Evolutionary conservation across 2,329 filamentous ascomycete genomes (phyloP).

Genomic region (Furcasterigmium sp.): DNA sequence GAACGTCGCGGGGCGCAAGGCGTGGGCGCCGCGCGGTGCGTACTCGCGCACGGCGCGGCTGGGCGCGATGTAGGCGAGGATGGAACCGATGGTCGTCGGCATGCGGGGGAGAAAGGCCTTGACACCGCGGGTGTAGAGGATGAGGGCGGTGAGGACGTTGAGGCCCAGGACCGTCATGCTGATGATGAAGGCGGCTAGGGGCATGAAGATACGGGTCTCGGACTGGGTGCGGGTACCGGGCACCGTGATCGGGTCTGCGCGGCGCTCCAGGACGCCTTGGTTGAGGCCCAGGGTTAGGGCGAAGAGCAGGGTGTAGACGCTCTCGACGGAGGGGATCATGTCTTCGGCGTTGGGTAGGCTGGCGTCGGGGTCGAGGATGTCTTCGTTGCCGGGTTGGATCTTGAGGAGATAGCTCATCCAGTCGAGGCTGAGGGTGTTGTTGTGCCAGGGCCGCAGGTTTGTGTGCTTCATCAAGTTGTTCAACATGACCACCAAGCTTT

Average conservation of each 20-base stretch:
- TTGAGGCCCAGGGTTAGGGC: slow-evolving; percentile 33
- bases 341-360: slow-evolving; percentile 13
- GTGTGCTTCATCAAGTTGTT: slow-evolving; percentile 6
- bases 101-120: slow-evolving; percentile 41
- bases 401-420: slow-evolving; percentile 43
- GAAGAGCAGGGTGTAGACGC: slow-evolving; percentile 19
- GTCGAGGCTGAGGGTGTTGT: slow-evolving; percentile 34
- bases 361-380: slow-evolving; percentile 23
- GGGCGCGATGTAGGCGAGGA: slow-evolving; percentile 41
- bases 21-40: neutral
- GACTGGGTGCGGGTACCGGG: slow-evolving; percentile 11
- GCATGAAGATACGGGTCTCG: slow-evolving; percentile 43
- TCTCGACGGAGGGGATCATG: slow-evolving; percentile 12
- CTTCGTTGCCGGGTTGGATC: slow-evolving; percentile 17
- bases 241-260: neutral
- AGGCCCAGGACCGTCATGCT: slow-evolving; percentile 33
- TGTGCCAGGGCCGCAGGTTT: slow-evolving; percentile 34
- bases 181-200: slow-evolving; percentile 37
- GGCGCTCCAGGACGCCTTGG: slow-evolving; percentile 26
- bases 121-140: slow-evolving; percentile 35
- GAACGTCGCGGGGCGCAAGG: slow-evolving; percentile 18
- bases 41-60: slow-evolving; percentile 34
- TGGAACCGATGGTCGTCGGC: slow-evolving; percentile 43
- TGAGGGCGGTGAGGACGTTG: slow-evolving; percentile 34
- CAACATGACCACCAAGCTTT: slow-evolving; percentile 12